Conservation (phyloP, 495 filamentous ascomycete species). For the Cercophora scortea region DNA sequence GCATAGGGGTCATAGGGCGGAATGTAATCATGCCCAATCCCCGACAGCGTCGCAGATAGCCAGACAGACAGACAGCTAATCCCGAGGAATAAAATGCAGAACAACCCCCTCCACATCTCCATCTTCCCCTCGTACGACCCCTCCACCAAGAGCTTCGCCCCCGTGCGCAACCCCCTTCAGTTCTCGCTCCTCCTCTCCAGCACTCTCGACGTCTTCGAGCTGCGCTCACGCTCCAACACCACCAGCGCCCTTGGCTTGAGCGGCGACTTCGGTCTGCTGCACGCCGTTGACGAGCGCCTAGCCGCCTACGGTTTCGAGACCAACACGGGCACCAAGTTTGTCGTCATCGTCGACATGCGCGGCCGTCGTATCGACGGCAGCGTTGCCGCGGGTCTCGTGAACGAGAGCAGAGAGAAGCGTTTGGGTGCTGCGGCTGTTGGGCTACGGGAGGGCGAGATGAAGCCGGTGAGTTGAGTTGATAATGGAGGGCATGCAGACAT, state of each 20-base stretch:
- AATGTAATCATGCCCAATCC: conserved; percentile 41
- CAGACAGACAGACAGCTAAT: not conserved
- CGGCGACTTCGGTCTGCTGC: conserved; percentile 85
- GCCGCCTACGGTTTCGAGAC: conserved; percentile 93
- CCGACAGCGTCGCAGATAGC: conserved; percentile 1
- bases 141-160: conserved; percentile 31
- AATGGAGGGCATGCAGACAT: not conserved
- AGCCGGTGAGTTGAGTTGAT: conserved; percentile 42
- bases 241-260: conserved; percentile 44
- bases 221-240: conserved; percentile 58
- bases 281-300: conserved; percentile 85
- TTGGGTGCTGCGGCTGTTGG: conserved; percentile 37
- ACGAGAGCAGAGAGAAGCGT: conserved; percentile 4
- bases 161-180: conserved; percentile 58
- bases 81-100: conserved; percentile 42
- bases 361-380: conserved; percentile 39
- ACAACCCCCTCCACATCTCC: conserved; percentile 89
- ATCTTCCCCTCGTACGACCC: conserved; percentile 68
- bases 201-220: conserved; percentile 88
- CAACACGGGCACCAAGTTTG: conserved; percentile 88
- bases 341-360: conserved; percentile 80
- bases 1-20: conserved; percentile 87
- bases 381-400: conserved; percentile 16
- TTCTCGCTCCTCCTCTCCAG: conserved; percentile 87
- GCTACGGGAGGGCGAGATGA: conserved; percentile 75